Conservation (phyloP, 2,329 filamentous ascomycete genomes). For the Fusarium sublunatum region DNA sequence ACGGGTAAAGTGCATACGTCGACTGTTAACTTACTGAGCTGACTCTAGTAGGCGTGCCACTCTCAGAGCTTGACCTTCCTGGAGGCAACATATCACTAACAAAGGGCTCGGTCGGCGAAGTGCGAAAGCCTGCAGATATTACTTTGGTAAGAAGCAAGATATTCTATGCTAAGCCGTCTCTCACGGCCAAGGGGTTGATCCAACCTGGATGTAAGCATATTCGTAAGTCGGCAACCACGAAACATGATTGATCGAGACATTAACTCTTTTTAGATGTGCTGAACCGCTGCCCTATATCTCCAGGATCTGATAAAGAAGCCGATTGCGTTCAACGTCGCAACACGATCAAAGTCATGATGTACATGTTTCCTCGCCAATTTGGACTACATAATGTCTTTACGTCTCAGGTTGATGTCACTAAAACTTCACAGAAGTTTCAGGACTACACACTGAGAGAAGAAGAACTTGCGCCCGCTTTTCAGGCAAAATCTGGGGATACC, state of each 20-base stretch:
- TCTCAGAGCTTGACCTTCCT: conserved; percentile 59
- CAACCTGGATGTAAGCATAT: conserved; percentile 82
- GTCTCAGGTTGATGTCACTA: conserved; percentile 69
- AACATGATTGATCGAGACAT: not conserved
- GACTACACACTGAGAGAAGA: conserved; percentile 89
- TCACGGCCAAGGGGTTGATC: conserved; percentile 75
- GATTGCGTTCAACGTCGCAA: conserved; percentile 52
- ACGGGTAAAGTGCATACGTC: conserved; percentile 67
- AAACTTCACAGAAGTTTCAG: conserved; percentile 79
- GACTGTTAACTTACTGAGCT: not conserved
- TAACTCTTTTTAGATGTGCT: conserved; percentile 73
- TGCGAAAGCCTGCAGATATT: conserved; percentile 67
- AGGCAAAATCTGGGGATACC: conserved; percentile 23
- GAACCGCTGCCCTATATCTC: conserved; percentile 69
- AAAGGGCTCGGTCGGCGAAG: not conserved
- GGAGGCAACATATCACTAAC: conserved; percentile 19
- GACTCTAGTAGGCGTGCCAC: conserved; percentile 57
- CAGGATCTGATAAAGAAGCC: not conserved
- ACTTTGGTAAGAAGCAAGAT: conserved; percentile 84
- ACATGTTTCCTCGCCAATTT: conserved; percentile 94
- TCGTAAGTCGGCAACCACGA: conserved; percentile 66
- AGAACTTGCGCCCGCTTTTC: conserved; percentile 68
- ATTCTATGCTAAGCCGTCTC: conserved; percentile 80
- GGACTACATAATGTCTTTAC: conserved; percentile 93
- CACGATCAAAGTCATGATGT: conserved; percentile 82